phyloP scores from a whole-genome alignment of 2,329 filamentous ascomycete species.

The Aspergillus sp. region DNA sequence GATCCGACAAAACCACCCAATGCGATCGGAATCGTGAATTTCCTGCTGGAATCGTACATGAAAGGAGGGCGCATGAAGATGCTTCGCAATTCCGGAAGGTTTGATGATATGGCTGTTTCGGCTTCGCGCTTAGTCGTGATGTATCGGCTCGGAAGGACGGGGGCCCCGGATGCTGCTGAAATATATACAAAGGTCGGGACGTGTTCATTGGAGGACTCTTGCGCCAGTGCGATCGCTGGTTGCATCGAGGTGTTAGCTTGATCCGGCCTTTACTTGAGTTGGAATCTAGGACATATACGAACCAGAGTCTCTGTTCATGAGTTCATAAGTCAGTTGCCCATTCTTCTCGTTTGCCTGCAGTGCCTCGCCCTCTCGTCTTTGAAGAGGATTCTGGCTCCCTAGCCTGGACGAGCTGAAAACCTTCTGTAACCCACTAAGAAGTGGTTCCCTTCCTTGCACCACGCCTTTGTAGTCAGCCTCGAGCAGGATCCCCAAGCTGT shows the following conservation, averaged over 20 bases:
- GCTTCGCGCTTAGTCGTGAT: conserved; percentile 90
- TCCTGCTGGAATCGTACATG: conserved; percentile 80
- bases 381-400: conserved; percentile 68
- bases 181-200: conserved; percentile 79
- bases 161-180: conserved; percentile 82
- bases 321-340: conserved; percentile 87
- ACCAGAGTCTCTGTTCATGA: conserved; percentile 88
- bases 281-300: conserved; percentile 13
- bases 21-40: conserved; percentile 82
- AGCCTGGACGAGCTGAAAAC: conserved; percentile 69
- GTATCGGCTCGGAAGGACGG: conserved; percentile 80
- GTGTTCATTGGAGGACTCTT: conserved; percentile 66
- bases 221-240: conserved; percentile 76
- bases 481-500: conserved; percentile 92
- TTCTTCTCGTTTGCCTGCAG: conserved; percentile 66
- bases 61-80: conserved; percentile 85
- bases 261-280: background rate
- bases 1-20: conserved; percentile 72
- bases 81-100: conserved; percentile 72
- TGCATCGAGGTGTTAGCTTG: conserved; percentile 5
- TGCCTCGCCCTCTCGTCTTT: conserved; percentile 58
- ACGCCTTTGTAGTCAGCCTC: conserved; percentile 98
- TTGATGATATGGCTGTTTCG: conserved; percentile 70
- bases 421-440: conserved; percentile 72
- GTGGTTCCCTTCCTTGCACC: conserved; percentile 76